Conservation (phyloP, 352 stramenopile genomes). For the Pythium myriotylum region DNA sequence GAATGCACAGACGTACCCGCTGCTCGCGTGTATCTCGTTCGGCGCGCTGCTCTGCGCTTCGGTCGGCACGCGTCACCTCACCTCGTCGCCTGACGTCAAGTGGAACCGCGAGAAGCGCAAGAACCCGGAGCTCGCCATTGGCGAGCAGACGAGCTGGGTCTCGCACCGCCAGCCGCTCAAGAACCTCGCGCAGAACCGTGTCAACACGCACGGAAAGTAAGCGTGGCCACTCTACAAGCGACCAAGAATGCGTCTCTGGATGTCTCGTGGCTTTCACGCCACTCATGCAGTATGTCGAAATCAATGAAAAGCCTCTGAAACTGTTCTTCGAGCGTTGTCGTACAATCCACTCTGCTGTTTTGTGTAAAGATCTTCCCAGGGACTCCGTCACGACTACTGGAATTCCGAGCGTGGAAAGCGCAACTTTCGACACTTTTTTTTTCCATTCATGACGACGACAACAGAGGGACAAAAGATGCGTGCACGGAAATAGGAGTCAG, state of each 20-base stretch:
- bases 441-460: no score
- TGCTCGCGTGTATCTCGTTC: constrained; percentile 42
- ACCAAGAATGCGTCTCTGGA: background rate
- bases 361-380: no score
- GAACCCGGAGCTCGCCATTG: constrained; percentile 46
- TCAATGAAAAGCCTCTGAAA: constrained; percentile 4
- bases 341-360: no score
- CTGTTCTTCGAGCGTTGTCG: background rate
- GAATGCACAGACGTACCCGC: constrained; percentile 46
- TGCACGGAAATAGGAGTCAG: no score
- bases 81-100: constrained; percentile 59
- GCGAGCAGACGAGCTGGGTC: constrained; percentile 44
- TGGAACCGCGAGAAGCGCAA: constrained; percentile 64
- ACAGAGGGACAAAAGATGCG: no score
- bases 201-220: constrained; percentile 37
- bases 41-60: constrained; percentile 45
- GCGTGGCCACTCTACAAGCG: background rate
- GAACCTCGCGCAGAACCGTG: constrained; percentile 41
- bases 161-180: constrained; percentile 55
- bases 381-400: no score
- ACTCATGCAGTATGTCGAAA: background rate
- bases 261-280: no score
- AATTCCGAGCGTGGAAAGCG: no score
- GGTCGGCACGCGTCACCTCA: constrained; percentile 51
- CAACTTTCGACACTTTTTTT: no score